Percentiles rank a stretch among this genome's conserved stretches.
Conservation (phyloP, 768 basidiomycete genomes). For the Boletus rufocinnamomeus region DNA sequence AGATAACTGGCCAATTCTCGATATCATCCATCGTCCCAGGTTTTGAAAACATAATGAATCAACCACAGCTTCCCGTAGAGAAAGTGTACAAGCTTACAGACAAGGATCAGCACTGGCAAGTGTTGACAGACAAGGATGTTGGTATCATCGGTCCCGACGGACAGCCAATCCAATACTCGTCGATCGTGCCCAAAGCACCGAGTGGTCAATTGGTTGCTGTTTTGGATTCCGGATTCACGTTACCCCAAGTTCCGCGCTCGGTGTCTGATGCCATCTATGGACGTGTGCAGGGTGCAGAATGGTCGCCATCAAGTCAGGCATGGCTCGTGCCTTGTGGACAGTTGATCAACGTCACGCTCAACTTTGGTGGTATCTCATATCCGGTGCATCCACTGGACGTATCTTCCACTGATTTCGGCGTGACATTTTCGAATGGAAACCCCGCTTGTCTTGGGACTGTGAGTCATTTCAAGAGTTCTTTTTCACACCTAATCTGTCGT, state of each 20-base stretch:
- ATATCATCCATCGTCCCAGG: constrained; percentile 64
- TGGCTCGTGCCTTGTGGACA: constrained; percentile 81
- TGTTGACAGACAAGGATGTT: constrained; percentile 59
- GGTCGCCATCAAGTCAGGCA: constrained; percentile 51
- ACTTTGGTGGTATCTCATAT: constrained; percentile 66
- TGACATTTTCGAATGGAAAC: constrained; percentile 46
- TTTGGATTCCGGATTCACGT: constrained; percentile 72
- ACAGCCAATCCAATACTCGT: constrained; percentile 54
- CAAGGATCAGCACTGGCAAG: constrained; percentile 82
- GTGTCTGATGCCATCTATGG: constrained; percentile 82
- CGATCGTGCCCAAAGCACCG: constrained; percentile 70
- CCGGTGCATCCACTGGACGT: constrained; percentile 75
- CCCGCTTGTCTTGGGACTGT: constrained; percentile 69
- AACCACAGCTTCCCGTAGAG: constrained; percentile 67
- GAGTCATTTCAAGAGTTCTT: constrained; percentile 30
- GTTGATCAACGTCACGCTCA: constrained; percentile 68
- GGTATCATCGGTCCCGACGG: constrained; percentile 82
- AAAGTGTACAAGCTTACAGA: constrained; percentile 59
- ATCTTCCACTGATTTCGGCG: constrained; percentile 58
- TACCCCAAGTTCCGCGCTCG: constrained; percentile 72
- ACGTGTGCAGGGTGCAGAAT: constrained; percentile 70
- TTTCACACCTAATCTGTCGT: constrained; percentile 10
- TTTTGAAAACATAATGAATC: constrained; percentile 58
- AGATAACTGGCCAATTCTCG: constrained; percentile 64
- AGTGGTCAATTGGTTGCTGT: constrained; percentile 67